Evolutionary conservation across 306 rosid genomes (phyloP).

Genomic region (Lathyrus tuberosus): DNA sequence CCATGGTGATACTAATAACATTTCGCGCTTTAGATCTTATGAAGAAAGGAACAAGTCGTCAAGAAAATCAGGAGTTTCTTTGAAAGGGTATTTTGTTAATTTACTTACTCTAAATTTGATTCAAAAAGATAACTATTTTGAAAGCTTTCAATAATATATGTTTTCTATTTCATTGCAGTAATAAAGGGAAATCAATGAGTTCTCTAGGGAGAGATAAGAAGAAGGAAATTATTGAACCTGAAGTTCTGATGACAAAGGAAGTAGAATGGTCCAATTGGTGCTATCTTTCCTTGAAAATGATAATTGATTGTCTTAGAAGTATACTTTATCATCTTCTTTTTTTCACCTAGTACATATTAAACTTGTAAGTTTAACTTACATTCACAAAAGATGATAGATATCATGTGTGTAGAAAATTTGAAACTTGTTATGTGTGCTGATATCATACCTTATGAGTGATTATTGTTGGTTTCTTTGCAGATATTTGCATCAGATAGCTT

Average conservation of each 20-base stretch:
- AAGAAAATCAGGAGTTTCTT: constrained; percentile 55
- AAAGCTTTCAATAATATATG: constrained; percentile 21
- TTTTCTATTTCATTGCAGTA: constrained; percentile 48
- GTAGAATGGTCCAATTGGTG: constrained; percentile 54
- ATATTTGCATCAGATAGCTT: constrained; percentile 97
- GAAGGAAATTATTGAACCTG: constrained; percentile 56
- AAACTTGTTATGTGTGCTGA: background rate
- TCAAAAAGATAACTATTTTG: background rate
- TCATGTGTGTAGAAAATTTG: constrained; percentile 13
- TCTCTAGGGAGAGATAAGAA: constrained; percentile 50
- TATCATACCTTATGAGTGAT: constrained; percentile 1
- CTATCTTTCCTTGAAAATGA: too few relatives aligned
- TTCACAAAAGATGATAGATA: too few relatives aligned
- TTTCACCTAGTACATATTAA: constrained; percentile 14
- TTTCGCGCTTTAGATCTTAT: constrained; percentile 43
- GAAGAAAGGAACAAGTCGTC: constrained; percentile 47
- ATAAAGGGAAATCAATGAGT: constrained; percentile 60
- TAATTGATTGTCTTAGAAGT: background rate
- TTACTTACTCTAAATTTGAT: background rate
- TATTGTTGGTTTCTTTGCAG: constrained; percentile 54
- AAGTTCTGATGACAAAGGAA: constrained; percentile 65
- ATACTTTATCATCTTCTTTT: background rate
- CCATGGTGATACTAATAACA: constrained; percentile 29
- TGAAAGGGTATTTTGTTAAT: constrained; percentile 50
- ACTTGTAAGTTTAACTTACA: constrained; percentile 18